Percentiles rank a stretch among this genome's conserved stretches.
phyloP scores from a whole-genome alignment of 768 basidiomycete species.

The Mycena polygramma region DNA sequence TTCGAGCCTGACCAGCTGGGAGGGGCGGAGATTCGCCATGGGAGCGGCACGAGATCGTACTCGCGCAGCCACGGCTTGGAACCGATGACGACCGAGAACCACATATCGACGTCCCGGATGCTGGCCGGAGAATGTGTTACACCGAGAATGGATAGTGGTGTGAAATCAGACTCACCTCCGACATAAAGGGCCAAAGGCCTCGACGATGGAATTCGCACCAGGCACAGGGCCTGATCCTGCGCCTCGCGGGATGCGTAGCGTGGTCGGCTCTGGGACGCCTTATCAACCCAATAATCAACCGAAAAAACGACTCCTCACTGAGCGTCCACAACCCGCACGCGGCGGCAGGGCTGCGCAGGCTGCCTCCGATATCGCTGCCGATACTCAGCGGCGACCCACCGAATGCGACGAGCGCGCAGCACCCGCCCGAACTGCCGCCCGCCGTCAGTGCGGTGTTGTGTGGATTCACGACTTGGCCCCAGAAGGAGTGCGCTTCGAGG shows the following conservation, averaged over 20 bases:
- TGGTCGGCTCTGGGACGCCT: constrained; percentile 31
- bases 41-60: constrained; percentile 48
- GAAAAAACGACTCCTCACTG: constrained; percentile 6
- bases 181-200: constrained; percentile 71
- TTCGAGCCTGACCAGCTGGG: constrained; percentile 40
- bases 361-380: constrained; percentile 54
- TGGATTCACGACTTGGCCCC: constrained; percentile 56
- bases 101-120: constrained; percentile 47
- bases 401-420: constrained; percentile 60
- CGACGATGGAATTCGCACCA: constrained; percentile 63
- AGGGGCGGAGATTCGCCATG: constrained; percentile 29
- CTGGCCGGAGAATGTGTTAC: constrained; percentile 19
- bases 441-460: constrained; percentile 55
- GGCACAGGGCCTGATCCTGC: constrained; percentile 54
- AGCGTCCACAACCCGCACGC: constrained; percentile 36
- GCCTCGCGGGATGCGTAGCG: constrained; percentile 61
- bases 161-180: constrained; percentile 46
- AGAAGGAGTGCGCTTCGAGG: constrained; percentile 48
- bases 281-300: neutral
- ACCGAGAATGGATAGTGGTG: neutral
- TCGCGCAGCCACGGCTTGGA: constrained; percentile 58
- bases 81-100: constrained; percentile 46
- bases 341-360: constrained; percentile 47
- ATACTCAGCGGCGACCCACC: constrained; percentile 60
- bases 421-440: constrained; percentile 68